Conservation (phyloP, 768 basidiomycete species). For the Suillus variegatus region DNA sequence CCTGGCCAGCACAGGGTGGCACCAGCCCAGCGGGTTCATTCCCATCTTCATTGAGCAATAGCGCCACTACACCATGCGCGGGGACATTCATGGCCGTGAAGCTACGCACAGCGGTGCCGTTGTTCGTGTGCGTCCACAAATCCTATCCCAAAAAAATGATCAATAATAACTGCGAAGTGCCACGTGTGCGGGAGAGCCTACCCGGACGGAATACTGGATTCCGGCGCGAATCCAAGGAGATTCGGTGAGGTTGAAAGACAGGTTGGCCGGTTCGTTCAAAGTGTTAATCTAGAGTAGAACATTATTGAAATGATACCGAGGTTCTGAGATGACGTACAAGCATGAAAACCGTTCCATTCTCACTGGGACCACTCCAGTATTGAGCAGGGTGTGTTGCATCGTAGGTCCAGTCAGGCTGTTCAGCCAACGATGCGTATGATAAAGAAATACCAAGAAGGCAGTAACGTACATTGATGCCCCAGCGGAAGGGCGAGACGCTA, state of each 20-base stretch:
- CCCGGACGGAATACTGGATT: constrained; percentile 60
- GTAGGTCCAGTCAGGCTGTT: constrained; percentile 37
- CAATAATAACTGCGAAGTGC: not conserved
- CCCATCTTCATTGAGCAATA: constrained; percentile 65
- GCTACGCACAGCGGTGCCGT: constrained; percentile 63
- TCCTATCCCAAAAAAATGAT: constrained; percentile 42
- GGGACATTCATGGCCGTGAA: constrained; percentile 51
- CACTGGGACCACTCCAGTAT: constrained; percentile 66
- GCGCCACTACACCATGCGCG: constrained; percentile 64
- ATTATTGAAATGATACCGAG: not conserved
- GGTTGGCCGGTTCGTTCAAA: constrained; percentile 49
- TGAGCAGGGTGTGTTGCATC: constrained; percentile 55
- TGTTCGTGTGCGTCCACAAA: constrained; percentile 70
- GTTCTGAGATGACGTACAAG: constrained; percentile 40
- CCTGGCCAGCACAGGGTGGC: constrained; percentile 52
- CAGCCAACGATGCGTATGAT: not conserved
- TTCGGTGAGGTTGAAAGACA: constrained; percentile 65
- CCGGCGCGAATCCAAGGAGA: constrained; percentile 73
- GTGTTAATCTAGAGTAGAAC: constrained; percentile 50
- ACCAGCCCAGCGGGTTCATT: constrained; percentile 61
- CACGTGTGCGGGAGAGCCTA: constrained; percentile 29
- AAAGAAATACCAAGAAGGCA: not conserved
- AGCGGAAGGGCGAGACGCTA: constrained; percentile 67
- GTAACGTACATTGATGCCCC: constrained; percentile 59
- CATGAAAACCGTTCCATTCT: constrained; percentile 68